Conservation (phyloP, 345 rosid species). For the Lepidium africanum region DNA sequence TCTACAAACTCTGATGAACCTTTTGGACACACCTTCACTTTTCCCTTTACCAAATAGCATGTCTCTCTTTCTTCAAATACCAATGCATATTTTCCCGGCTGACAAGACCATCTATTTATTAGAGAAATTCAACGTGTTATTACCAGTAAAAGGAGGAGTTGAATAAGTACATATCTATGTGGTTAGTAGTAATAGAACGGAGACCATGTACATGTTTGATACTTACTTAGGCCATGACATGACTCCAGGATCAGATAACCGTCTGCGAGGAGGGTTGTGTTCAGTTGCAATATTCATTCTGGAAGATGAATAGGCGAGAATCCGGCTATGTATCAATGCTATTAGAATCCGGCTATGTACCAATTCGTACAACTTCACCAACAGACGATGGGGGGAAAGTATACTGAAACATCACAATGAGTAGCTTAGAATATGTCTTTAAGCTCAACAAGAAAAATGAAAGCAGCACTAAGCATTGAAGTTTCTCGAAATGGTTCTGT, state of each 20-base stretch:
- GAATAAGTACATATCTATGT: background rate
- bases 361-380: conserved; percentile 96
- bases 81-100: conserved; percentile 84
- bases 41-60: conserved; percentile 75
- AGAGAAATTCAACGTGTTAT: conserved; percentile 14
- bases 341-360: conserved; percentile 54
- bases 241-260: conserved; percentile 31
- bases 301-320: conserved; percentile 3
- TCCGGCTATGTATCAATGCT: background rate
- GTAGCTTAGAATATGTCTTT: background rate
- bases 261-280: conserved; percentile 22
- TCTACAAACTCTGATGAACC: conserved; percentile 52
- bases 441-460: conserved; percentile 1
- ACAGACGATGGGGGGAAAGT: conserved; percentile 95
- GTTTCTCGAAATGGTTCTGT: background rate
- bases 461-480: background rate
- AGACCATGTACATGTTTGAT: conserved; percentile 1
- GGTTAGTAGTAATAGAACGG: background rate
- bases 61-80: conserved; percentile 89
- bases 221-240: conserved; percentile 38
- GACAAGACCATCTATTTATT: conserved; percentile 73
- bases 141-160: background rate
- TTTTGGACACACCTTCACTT: conserved; percentile 67
- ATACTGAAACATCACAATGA: conserved; percentile 58
- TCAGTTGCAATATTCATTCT: conserved; percentile 23